Conservation (phyloP, 2,329 filamentous ascomycete species). For the Verticillium albo-atrum region DNA sequence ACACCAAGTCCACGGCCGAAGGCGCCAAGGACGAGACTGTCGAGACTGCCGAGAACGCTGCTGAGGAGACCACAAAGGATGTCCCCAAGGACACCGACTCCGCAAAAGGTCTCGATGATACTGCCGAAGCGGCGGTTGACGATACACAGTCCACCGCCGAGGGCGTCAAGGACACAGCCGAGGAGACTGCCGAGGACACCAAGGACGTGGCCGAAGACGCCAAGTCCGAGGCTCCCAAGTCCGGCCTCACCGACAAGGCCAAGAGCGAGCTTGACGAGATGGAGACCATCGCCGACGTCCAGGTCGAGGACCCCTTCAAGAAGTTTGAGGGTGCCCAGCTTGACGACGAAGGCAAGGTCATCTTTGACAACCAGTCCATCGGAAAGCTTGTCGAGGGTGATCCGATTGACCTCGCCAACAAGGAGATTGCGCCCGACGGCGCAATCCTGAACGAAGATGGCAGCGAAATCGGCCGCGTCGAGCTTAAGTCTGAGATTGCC, state of each 20-base stretch:
- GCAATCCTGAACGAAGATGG: slow-evolving; percentile 30
- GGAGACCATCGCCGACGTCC: slow-evolving; percentile 7
- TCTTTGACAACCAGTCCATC: slow-evolving; percentile 29
- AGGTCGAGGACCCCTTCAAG: slow-evolving; percentile 23
- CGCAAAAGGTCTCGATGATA: background rate
- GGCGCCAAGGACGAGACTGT: slow-evolving; percentile 10
- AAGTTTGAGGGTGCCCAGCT: slow-evolving; percentile 29
- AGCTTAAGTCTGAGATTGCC: slow-evolving; percentile 22
- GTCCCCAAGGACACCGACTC: slow-evolving; percentile 6
- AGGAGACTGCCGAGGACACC: background rate
- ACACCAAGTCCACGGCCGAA: slow-evolving; percentile 6
- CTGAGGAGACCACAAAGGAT: slow-evolving; percentile 1
- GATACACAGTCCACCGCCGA: background rate
- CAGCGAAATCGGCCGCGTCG: slow-evolving; percentile 27
- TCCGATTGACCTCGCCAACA: slow-evolving; percentile 26
- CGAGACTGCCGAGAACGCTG: slow-evolving; percentile 5
- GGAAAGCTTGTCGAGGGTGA: slow-evolving; percentile 33
- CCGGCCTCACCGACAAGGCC: background rate
- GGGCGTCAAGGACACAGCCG: background rate
- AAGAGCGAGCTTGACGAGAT: slow-evolving; percentile 2
- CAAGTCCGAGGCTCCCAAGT: background rate
- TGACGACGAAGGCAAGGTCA: slow-evolving; percentile 30
- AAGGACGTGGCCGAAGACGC: background rate
- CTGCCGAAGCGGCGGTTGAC: background rate
- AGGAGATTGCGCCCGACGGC: slow-evolving; percentile 29